phyloP scores from a whole-genome alignment of 2,329 filamentous ascomycete species.

The Gaeumannomyces sp. region DNA sequence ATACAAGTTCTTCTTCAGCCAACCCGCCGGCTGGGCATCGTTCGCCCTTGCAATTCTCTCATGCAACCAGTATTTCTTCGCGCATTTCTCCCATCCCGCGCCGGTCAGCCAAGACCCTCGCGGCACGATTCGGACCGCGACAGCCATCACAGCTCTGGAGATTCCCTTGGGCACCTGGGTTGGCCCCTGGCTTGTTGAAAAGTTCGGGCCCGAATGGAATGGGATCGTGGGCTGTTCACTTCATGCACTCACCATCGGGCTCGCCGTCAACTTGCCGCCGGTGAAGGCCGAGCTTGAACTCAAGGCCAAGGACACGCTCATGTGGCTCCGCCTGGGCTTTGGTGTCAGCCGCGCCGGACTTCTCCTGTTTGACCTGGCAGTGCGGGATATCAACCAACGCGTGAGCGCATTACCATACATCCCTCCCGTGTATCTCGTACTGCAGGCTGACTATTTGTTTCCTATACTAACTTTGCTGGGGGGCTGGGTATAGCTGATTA shows the following conservation, averaged over 20 bases:
- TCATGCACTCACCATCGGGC: neutral
- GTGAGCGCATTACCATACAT: neutral
- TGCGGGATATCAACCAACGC: neutral
- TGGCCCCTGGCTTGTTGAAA: neutral
- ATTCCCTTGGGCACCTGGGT: neutral
- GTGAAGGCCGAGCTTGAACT: neutral
- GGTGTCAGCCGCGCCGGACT: neutral
- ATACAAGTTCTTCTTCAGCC: neutral
- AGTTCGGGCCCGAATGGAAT: neutral
- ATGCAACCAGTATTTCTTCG: neutral
- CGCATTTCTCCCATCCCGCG: neutral
- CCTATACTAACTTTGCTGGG: neutral
- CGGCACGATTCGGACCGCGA: neutral
- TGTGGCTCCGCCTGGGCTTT: neutral
- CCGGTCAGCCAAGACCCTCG: neutral
- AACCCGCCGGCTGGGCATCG: neutral
- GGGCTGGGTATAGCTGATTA: neutral
- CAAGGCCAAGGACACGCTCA: neutral
- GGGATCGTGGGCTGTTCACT: neutral
- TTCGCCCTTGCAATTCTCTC: neutral
- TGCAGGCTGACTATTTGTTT: neutral
- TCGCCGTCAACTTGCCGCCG: neutral
- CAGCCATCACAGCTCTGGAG: neutral
- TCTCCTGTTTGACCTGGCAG: neutral
- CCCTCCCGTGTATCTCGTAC: neutral